A percentile compares a stretch with the other conserved stretches of the same genome.
Evolutionary conservation across 208 protist genomes (phyloP).

Genomic region (Trypanosoma scelopori): DNA sequence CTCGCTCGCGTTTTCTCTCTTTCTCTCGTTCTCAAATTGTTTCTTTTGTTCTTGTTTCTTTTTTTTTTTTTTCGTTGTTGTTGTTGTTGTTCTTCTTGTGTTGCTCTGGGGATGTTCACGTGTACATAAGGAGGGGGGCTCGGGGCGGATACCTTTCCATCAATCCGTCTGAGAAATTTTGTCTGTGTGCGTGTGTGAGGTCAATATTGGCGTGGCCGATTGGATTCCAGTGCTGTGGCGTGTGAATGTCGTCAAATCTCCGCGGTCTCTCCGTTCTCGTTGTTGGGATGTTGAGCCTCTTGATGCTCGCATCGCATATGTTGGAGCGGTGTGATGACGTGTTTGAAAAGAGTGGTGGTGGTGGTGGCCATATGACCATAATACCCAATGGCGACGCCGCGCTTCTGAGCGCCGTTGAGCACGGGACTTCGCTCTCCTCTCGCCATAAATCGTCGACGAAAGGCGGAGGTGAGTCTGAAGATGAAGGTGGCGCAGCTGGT

Average conservation of each 20-base stretch:
- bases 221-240: not conserved
- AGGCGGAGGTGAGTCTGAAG: not conserved
- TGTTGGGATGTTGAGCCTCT: not conserved
- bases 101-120: no score
- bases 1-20: no score
- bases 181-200: not conserved
- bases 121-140: no score
- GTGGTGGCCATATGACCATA: not conserved
- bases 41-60: no score
- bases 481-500: not conserved
- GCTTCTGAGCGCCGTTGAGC: not conserved
- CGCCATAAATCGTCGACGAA: not conserved
- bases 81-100: no score
- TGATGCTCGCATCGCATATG: not conserved
- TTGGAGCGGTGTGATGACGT: conserved; percentile 17
- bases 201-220: not conserved
- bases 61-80: no score
- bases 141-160: no score
- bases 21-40: no score
- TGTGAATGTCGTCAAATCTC: not conserved
- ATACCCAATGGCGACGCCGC: conserved; percentile 12
- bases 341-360: not conserved
- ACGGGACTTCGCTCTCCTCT: not conserved
- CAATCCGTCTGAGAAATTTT: no score
- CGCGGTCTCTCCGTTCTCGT: not conserved